Conservation (phyloP, 108 stramenopile genomes). For the Cylindrotheca fusiformis region DNA sequence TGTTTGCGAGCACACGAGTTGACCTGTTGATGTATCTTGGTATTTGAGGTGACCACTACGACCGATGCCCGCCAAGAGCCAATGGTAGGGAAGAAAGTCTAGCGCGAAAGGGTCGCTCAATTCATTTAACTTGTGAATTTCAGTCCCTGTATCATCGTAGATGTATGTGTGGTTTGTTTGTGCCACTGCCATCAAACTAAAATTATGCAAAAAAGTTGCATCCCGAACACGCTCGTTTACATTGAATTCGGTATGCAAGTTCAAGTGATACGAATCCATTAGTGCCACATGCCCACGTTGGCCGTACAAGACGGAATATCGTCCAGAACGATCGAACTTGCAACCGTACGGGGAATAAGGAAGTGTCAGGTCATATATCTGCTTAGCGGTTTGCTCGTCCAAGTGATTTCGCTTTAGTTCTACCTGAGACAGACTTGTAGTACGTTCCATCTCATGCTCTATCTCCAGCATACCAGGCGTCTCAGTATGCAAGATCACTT, state of each 20-base stretch:
- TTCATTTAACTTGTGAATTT: constrained; percentile 88
- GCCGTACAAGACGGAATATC: constrained; percentile 56
- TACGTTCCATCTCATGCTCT: constrained; percentile 80
- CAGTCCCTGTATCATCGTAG: constrained; percentile 93
- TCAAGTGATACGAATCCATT: constrained; percentile 71
- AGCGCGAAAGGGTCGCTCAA: constrained; percentile 83
- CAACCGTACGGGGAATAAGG: constrained; percentile 61
- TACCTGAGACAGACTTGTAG: constrained; percentile 56
- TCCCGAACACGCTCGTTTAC: constrained; percentile 84
- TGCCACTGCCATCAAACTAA: constrained; percentile 91
- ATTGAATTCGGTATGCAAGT: constrained; percentile 69
- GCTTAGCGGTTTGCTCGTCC: constrained; percentile 56
- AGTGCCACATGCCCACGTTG: constrained; percentile 76
- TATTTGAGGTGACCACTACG: constrained; percentile 84
- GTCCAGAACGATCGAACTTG: constrained; percentile 79
- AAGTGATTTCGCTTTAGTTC: constrained; percentile 55
- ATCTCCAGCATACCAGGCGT: constrained; percentile 64
- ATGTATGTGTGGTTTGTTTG: constrained; percentile 95
- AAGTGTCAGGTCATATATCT: constrained; percentile 78
- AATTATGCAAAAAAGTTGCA: constrained; percentile 92
- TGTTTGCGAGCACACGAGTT: constrained; percentile 74
- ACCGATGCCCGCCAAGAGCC: constrained; percentile 89
- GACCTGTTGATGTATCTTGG: constrained; percentile 97
- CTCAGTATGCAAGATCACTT: constrained; percentile 67
- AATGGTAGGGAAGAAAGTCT: constrained; percentile 97